A percentile compares a stretch with the other conserved stretches of the same genome.
Conservation (phyloP, 805 yeast species). For the Kazachstania africana region DNA sequence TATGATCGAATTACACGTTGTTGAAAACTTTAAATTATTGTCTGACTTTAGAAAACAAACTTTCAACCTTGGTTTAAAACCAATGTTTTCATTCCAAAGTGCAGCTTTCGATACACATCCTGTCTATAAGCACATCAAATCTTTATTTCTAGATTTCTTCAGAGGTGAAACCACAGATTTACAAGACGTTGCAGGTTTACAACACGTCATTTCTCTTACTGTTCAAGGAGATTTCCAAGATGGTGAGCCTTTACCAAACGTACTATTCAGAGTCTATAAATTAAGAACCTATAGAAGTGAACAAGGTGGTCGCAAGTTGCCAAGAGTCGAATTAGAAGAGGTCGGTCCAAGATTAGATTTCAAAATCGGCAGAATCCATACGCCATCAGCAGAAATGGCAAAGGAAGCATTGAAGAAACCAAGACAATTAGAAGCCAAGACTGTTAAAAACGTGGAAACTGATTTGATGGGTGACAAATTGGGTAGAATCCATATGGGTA, state of each 20-base stretch:
- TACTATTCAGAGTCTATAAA: slow-evolving; percentile 84
- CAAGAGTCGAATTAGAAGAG: slow-evolving; percentile 89
- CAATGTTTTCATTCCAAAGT: slow-evolving; percentile 90
- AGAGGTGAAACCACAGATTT: slow-evolving; percentile 70
- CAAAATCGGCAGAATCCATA: slow-evolving; percentile 74
- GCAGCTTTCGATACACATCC: slow-evolving; percentile 86
- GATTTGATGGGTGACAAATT: slow-evolving; percentile 93
- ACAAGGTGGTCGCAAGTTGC: slow-evolving; percentile 56
- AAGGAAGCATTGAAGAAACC: slow-evolving; percentile 80
- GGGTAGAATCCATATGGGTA: slow-evolving; percentile 92
- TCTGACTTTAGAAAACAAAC: slow-evolving; percentile 72
- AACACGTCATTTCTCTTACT: slow-evolving; percentile 74
- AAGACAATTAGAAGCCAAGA: slow-evolving; percentile 68
- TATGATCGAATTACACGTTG: slow-evolving; percentile 79
- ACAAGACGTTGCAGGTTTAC: slow-evolving; percentile 92
- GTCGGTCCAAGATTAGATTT: slow-evolving; percentile 94
- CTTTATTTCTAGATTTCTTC: slow-evolving; percentile 82
- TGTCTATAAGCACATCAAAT: slow-evolving; percentile 71
- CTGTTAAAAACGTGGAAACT: slow-evolving; percentile 77
- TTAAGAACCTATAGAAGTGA: slow-evolving; percentile 71
- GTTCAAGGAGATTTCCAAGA: slow-evolving; percentile 68
- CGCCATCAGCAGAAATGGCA: slow-evolving; percentile 77
- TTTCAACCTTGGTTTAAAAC: slow-evolving; percentile 81
- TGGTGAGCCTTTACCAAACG: slow-evolving; percentile 57
- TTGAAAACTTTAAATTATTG: slow-evolving; percentile 57